A percentile compares a stretch with the other conserved stretches of the same genome.
phyloP scores from a whole-genome alignment of 371 early-diverging fungal genomes.

The Zychaea mexicana region DNA sequence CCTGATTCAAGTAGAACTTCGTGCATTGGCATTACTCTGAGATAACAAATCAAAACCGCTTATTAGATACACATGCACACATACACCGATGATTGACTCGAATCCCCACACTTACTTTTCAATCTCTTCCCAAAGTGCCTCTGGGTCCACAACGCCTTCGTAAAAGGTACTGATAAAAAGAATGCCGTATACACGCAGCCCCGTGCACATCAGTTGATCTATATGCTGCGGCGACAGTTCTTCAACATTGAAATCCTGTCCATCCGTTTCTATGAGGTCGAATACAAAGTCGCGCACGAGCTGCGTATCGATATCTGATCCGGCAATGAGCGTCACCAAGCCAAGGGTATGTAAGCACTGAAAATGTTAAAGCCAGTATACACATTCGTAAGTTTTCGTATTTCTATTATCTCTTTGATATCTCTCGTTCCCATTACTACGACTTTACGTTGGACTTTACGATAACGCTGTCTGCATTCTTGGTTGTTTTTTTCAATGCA shows the following conservation, averaged over 20 bases:
- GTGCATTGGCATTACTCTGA: conserved; percentile 47
- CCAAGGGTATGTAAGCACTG: conserved; percentile 53
- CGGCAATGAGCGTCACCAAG: conserved; percentile 66
- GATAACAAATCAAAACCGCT: background rate
- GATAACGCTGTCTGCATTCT: conserved; percentile 38
- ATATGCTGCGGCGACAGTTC: conserved; percentile 25
- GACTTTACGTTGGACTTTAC: conserved; percentile 36
- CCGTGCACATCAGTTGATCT: conserved; percentile 37
- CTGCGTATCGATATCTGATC: conserved; percentile 60
- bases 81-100: too few relatives aligned
- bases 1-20: conserved; percentile 60
- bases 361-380: background rate
- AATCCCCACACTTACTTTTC: too few relatives aligned
- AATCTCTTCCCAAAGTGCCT: conserved; percentile 47
- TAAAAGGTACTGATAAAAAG: conserved; percentile 54
- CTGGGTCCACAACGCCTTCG: conserved; percentile 39
- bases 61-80: background rate
- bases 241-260: conserved; percentile 37
- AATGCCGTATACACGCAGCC: conserved; percentile 51
- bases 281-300: conserved; percentile 35
- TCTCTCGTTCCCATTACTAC: background rate
- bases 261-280: conserved; percentile 47
- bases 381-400: background rate
- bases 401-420: background rate
- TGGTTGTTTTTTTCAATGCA: conserved; percentile 48